Evolutionary conservation across 306 rosid species (phyloP).

Genomic region (Fagus crenata): DNA sequence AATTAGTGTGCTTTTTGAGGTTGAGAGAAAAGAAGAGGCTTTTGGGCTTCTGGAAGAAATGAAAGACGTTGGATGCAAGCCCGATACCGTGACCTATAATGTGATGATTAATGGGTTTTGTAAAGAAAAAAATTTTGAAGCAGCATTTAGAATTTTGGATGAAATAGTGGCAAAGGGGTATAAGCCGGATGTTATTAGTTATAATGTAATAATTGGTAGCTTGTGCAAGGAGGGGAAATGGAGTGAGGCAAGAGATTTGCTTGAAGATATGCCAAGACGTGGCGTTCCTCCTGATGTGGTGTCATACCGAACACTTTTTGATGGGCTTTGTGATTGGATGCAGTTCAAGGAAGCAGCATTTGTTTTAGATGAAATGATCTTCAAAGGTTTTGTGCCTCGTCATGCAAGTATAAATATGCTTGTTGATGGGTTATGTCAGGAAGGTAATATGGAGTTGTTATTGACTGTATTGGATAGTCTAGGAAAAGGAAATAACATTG

Average conservation of each 20-base stretch:
- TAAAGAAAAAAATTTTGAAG: slow-evolving; percentile 51
- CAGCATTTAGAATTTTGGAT: slow-evolving; percentile 55
- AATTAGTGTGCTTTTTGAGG: slow-evolving; percentile 48
- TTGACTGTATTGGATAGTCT: slow-evolving; percentile 41
- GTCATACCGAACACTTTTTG: slow-evolving; percentile 59
- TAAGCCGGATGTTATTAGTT: slow-evolving; percentile 61
- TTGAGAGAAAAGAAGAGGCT: slow-evolving; percentile 59
- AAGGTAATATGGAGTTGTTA: slow-evolving; percentile 48
- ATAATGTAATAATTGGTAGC: slow-evolving; percentile 57
- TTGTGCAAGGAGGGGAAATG: slow-evolving; percentile 61
- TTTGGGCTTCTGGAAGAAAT: slow-evolving; percentile 53
- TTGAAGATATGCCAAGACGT: slow-evolving; percentile 69
- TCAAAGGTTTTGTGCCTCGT: slow-evolving; percentile 54
- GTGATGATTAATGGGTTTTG: slow-evolving; percentile 67
- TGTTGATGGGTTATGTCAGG: slow-evolving; percentile 37
- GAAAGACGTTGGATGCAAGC: slow-evolving; percentile 48
- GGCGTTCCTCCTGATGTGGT: slow-evolving; percentile 53
- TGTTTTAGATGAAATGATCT: slow-evolving; percentile 73
- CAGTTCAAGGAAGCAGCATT: slow-evolving; percentile 59
- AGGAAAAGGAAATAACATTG: slow-evolving; percentile 37
- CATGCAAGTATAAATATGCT: slow-evolving; percentile 38
- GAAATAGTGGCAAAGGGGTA: slow-evolving; percentile 50
- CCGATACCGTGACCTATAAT: slow-evolving; percentile 65
- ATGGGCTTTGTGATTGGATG: slow-evolving; percentile 50
- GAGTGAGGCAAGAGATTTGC: slow-evolving; percentile 63